Percentiles rank a stretch among this genome's conserved stretches.
phyloP scores from a whole-genome alignment of 768 basidiomycete genomes.

The Ephemerocybe angulata region DNA sequence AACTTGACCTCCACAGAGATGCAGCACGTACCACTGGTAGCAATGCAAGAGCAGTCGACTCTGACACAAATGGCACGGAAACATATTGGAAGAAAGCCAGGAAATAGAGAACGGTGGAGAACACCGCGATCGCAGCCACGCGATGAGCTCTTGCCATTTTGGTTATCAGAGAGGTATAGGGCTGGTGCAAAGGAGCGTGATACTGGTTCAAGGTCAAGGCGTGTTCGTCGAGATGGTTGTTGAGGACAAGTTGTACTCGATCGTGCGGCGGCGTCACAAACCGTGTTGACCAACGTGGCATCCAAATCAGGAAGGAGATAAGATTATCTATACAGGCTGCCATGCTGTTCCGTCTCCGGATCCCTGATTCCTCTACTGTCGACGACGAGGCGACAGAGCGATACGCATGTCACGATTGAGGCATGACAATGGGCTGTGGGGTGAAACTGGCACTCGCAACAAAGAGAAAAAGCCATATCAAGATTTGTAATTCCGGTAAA shows the following conservation, averaged over 20 bases:
- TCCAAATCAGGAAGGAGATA: not conserved
- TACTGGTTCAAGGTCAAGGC: not conserved
- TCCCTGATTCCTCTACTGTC: too few species aligned
- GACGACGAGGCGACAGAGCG: too few species aligned
- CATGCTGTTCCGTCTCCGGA: not conserved
- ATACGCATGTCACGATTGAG: too few species aligned
- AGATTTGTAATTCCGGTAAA: too few species aligned
- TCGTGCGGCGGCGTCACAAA: not conserved
- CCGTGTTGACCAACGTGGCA: not conserved
- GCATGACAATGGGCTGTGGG: too few species aligned
- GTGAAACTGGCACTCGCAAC: too few species aligned
- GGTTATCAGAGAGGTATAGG: not conserved
- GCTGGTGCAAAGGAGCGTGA: not conserved
- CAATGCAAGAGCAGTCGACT: conserved; percentile 43
- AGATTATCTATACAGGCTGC: not conserved
- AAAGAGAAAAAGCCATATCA: too few species aligned
- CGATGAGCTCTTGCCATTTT: conserved; percentile 62
- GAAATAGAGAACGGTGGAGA: conserved; percentile 48
- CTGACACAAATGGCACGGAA: conserved; percentile 51
- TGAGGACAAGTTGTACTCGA: too few species aligned
- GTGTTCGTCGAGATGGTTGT: too few species aligned
- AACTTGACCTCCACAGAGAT: not conserved
- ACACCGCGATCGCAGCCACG: conserved; percentile 42
- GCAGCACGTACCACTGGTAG: conserved; percentile 53
- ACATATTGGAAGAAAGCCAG: conserved; percentile 53